Percentiles rank a stretch among this genome's conserved stretches.
These are phyloP conservation scores for Golubevia sp. DNA, from an alignment of 1,284 basidiomycete species.

Conservation along the genomic window DNA sequence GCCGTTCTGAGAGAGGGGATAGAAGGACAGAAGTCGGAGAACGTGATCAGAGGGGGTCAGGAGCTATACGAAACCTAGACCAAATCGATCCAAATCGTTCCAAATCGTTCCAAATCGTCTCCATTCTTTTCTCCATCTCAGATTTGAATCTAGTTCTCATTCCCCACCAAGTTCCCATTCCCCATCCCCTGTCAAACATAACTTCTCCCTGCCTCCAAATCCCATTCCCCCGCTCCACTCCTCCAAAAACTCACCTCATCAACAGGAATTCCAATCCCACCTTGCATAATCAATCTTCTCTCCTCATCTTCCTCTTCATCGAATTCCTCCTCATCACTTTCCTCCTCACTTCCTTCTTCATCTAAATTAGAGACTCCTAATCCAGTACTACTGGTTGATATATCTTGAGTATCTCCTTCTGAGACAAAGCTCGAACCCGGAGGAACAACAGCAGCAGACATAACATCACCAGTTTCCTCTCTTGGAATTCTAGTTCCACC, in stretches of 20 bases:
- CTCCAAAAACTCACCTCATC: slow-evolving; percentile 72
- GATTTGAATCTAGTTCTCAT: too few species aligned
- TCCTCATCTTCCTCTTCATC: slow-evolving; percentile 76
- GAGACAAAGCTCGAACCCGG: slow-evolving; percentile 70
- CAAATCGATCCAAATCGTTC: too few species aligned
- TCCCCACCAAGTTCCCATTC: too few species aligned
- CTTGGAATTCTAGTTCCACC: slow-evolving; percentile 54
- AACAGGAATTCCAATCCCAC: slow-evolving; percentile 79
- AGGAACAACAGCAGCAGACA: slow-evolving; percentile 72
- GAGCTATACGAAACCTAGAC: neutral
- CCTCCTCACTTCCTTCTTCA: slow-evolving; percentile 57
- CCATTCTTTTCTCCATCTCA: too few species aligned
- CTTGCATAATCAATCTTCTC: slow-evolving; percentile 75
- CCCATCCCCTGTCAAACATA: too few species aligned
- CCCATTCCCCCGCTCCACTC: too few species aligned
- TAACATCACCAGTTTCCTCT: slow-evolving; percentile 71
- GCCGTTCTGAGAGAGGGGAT: slow-evolving; percentile 70
- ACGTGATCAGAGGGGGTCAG: neutral
- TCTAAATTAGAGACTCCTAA: slow-evolving; percentile 39
- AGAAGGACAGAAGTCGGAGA: slow-evolving; percentile 2
- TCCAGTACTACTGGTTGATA: slow-evolving; percentile 61
- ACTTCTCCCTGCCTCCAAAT: too few species aligned
- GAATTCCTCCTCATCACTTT: slow-evolving; percentile 58
- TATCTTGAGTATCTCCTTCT: slow-evolving; percentile 39
- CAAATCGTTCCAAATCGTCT: too few species aligned